Percentiles rank a stretch among this genome's conserved stretches.
phyloP scores from a whole-genome alignment of 441 rosid species.

The Mallotus japonicus region DNA sequence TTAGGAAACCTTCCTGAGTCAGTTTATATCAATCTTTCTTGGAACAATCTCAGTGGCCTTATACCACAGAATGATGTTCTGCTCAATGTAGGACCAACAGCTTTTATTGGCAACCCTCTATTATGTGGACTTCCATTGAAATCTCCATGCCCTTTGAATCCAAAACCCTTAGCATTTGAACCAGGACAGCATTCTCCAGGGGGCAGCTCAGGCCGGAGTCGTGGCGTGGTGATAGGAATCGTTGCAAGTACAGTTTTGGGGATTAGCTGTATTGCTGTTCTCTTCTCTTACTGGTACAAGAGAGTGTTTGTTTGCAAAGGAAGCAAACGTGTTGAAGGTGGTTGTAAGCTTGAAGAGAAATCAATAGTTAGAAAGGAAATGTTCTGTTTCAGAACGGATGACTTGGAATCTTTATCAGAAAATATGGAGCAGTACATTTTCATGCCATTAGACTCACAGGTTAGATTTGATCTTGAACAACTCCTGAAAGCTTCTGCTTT shows the following conservation, averaged over 20 bases:
- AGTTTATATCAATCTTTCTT: constrained; percentile 80
- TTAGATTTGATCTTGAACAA: constrained; percentile 77
- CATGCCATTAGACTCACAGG: constrained; percentile 57
- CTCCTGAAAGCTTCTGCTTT: constrained; percentile 94
- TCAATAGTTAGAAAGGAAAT: constrained; percentile 40
- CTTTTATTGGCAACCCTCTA: constrained; percentile 71
- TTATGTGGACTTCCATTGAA: constrained; percentile 83
- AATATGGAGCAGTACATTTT: constrained; percentile 72
- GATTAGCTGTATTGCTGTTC: constrained; percentile 56
- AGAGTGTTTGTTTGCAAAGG: constrained; percentile 38
- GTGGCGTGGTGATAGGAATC: constrained; percentile 43
- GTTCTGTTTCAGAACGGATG: constrained; percentile 40
- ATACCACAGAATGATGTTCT: constrained; percentile 86
- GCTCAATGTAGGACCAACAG: constrained; percentile 75
- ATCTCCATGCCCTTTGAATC: constrained; percentile 43
- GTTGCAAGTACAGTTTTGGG: constrained; percentile 61
- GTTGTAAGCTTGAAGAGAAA: constrained; percentile 29
- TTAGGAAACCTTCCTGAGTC: constrained; percentile 68
- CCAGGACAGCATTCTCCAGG: constrained; percentile 9
- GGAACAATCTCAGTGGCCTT: constrained; percentile 75
- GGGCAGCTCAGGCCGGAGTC: constrained; percentile 6
- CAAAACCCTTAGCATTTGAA: constrained; percentile 15
- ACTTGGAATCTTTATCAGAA: constrained; percentile 53
- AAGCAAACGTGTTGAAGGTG: constrained; percentile 25
- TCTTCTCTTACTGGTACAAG: constrained; percentile 64